Evolutionary conservation across 2,329 filamentous ascomycete species (phyloP).

Genomic region (Blumeriella jaapii): DNA sequence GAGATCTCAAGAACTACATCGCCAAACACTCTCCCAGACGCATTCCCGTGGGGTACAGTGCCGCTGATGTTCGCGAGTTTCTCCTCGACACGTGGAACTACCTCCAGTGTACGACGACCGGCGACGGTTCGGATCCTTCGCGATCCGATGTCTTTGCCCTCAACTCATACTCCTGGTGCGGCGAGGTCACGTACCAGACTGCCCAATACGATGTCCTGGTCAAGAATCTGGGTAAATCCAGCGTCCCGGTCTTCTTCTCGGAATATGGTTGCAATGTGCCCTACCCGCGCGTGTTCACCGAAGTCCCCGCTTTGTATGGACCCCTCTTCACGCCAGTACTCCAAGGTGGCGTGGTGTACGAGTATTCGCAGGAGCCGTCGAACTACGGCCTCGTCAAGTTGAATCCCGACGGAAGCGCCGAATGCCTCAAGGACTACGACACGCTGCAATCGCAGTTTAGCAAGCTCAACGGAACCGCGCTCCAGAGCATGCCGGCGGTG

Average conservation of each 20-base stretch:
- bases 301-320: conserved; percentile 63
- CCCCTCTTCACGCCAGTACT: conserved; percentile 56
- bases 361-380: conserved; percentile 63
- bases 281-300: conserved; percentile 61
- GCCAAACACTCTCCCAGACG: conserved; percentile 53
- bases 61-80: conserved; percentile 64
- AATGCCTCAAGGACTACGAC: conserved; percentile 54
- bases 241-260: conserved; percentile 71
- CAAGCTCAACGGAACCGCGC: conserved; percentile 57
- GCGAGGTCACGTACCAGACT: conserved; percentile 48
- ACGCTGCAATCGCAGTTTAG: conserved; percentile 65
- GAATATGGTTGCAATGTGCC: conserved; percentile 71
- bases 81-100: conserved; percentile 68
- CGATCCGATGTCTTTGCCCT: conserved; percentile 66
- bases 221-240: conserved; percentile 49
- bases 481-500: conserved; percentile 51
- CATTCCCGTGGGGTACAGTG: conserved; percentile 72
- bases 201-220: conserved; percentile 54
- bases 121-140: conserved; percentile 45
- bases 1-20: conserved; percentile 74
- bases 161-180: conserved; percentile 68
- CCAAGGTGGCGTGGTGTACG: conserved; percentile 70
- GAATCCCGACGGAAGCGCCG: conserved; percentile 43
- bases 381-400: conserved; percentile 54
- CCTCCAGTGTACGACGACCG: conserved; percentile 51